These are phyloP conservation scores for Warburgia ugandensis DNA, from an alignment of 164 flowering plant species.

Conservation along the genomic window DNA sequence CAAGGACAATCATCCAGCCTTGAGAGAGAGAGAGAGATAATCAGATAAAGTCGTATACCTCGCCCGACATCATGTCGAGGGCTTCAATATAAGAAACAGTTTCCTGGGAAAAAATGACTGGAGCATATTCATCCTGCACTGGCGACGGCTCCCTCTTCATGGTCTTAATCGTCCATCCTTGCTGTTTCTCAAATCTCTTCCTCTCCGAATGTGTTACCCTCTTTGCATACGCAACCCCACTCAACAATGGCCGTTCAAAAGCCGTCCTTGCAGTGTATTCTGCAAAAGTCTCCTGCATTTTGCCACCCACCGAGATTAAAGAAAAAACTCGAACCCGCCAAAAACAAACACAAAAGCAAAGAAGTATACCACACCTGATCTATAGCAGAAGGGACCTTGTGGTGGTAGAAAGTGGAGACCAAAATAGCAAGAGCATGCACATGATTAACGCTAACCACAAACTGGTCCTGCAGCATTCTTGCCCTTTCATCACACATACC, in stretches of 20 bases:
- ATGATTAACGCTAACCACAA: slow-evolving; percentile 89
- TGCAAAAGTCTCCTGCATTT: slow-evolving; percentile 77
- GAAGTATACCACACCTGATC: slow-evolving; percentile 54
- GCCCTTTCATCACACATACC: slow-evolving; percentile 90
- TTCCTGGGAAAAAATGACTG: slow-evolving; percentile 84
- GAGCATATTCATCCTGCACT: slow-evolving; percentile 81
- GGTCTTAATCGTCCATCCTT: slow-evolving; percentile 81
- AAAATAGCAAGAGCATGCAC: slow-evolving; percentile 86
- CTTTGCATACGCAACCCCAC: slow-evolving; percentile 87
- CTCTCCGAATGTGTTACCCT: slow-evolving; percentile 66
- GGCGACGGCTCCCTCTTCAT: slow-evolving; percentile 83
- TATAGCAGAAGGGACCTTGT: slow-evolving; percentile 75
- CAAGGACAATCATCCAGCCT: not conserved
- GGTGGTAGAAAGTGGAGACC: slow-evolving; percentile 78
- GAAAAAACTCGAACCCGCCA: not conserved
- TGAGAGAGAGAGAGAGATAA: not conserved
- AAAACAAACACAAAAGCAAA: not conserved
- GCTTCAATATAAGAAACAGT: slow-evolving; percentile 75
- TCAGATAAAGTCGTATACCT: slow-evolving; percentile 33
- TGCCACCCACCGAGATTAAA: slow-evolving; percentile 9
- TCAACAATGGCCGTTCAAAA: slow-evolving; percentile 83
- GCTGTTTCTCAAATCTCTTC: slow-evolving; percentile 66
- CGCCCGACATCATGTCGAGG: slow-evolving; percentile 96
- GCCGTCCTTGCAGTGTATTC: slow-evolving; percentile 81
- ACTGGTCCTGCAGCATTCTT: slow-evolving; percentile 90